Evolutionary conservation across 768 basidiomycete species (phyloP), one percentile per base, ranked within the genome.

Genomic region (Kwoniella europaea): DNA sequence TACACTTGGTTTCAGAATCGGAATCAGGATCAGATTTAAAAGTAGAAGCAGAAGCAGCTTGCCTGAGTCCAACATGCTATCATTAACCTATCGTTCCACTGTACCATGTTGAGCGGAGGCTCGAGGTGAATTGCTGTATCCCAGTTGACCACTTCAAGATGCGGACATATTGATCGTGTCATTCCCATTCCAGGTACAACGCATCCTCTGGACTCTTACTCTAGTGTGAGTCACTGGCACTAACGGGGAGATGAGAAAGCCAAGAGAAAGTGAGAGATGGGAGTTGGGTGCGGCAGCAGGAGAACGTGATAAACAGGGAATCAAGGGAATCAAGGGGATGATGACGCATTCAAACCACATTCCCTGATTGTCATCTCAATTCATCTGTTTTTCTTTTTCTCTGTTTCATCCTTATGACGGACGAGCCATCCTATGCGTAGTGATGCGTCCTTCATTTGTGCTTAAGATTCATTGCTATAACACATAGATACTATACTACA

Each of bases 341-440:
- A 50, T 50, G 46, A 50, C 46, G 46, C 46, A 50, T 50, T 15
- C 5, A 50, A 50, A 13, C 46, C 46, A 35, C 7, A 9, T 35
- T 35, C 35, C 35, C 35, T 35, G 35, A 35, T 35, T 35, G 35
- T 35, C 35, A 35, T 54, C 22, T 22, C 53, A 18, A 18, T 54
- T 18, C 42, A 24, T 24, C 15, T 22, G 63, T 56, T 27, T 65
- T 29, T 35, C 27, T 13, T 54, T 35, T 27, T 59, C 29, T 59
- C 29, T 42, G 41, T 24, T 52, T 46, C 46, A 63, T 29, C 35
- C 59, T 60, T 16, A 20, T 22, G 41, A 18, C 9, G 59, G 22
- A 60, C 59, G 59, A 60, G 59, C 59, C 59, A 60, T 43, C 35
- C 57, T 24, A 41, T 35, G 41, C 57, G 27, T 29, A 16, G 16